These are phyloP conservation scores for Flagelloscypha sp. DNA, from an alignment of 768 basidiomycete species.

Conservation along the genomic window DNA sequence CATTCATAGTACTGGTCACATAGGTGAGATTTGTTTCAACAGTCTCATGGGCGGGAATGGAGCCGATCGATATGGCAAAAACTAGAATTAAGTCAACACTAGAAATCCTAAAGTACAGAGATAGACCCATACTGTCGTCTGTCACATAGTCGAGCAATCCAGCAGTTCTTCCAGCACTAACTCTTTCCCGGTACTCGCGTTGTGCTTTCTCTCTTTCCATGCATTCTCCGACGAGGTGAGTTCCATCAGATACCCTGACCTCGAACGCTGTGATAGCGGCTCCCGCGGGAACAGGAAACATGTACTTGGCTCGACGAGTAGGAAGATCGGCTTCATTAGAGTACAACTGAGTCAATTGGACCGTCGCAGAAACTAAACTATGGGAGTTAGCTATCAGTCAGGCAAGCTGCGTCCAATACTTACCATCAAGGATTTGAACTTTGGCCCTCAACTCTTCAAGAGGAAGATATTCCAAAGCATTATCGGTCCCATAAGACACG, in stretches of 20 bases:
- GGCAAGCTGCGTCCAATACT: conserved; percentile 2
- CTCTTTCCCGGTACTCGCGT: conserved; percentile 31
- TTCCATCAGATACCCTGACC: conserved; percentile 36
- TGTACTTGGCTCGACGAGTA: conserved; percentile 42
- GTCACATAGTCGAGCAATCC: conserved; percentile 42
- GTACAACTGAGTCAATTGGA: conserved; percentile 33
- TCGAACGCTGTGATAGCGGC: conserved; percentile 50
- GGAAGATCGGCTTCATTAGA: conserved; percentile 26
- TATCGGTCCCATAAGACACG: conserved; percentile 16
- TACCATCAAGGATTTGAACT: conserved; percentile 37
- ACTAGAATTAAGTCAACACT: conserved; percentile 23
- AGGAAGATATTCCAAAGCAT: conserved; percentile 23
- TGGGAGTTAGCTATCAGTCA: background rate
- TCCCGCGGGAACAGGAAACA: conserved; percentile 50
- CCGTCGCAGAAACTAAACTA: conserved; percentile 34
- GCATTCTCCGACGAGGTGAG: conserved; percentile 33
- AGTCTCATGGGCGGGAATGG: conserved; percentile 33
- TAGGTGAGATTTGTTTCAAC: conserved; percentile 36
- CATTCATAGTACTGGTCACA: conserved; percentile 44
- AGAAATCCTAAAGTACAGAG: background rate
- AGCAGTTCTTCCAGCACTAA: conserved; percentile 29
- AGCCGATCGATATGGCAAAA: conserved; percentile 51
- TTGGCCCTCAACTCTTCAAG: conserved; percentile 34
- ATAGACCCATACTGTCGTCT: conserved; percentile 37
- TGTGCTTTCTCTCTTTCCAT: conserved; percentile 40